Evolutionary conservation across 352 stramenopile species (phyloP).

Genomic region (Phytophthora melonis): DNA sequence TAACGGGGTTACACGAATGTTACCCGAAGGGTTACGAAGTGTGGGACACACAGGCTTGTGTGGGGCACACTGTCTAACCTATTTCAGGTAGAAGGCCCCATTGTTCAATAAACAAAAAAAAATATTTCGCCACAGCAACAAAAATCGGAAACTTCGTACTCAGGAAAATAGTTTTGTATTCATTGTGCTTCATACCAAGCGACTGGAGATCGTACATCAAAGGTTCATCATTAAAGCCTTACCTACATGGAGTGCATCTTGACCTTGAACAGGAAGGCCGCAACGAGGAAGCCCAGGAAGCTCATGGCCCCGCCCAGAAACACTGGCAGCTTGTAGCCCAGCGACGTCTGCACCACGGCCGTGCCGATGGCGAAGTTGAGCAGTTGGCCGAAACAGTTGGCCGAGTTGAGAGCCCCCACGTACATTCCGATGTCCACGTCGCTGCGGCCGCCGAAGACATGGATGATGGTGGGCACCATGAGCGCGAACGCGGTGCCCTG

Average conservation of each 20-base stretch:
- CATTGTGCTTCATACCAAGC: constrained; percentile 1
- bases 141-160: no score
- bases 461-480: constrained; percentile 50
- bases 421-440: constrained; percentile 38
- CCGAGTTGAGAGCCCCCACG: constrained; percentile 31
- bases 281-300: constrained; percentile 42
- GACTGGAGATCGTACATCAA: constrained; percentile 4
- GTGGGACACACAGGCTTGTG: no score
- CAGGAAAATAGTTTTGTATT: no score
- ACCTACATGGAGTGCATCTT: constrained; percentile 60
- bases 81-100: no score
- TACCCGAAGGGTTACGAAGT: no score
- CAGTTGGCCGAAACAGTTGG: constrained; percentile 50
- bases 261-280: constrained; percentile 45
- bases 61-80: no score
- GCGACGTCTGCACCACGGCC: constrained; percentile 44
- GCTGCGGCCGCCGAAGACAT: constrained; percentile 52
- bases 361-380: constrained; percentile 49
- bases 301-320: constrained; percentile 51
- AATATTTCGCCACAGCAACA: no score
- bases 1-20: no score
- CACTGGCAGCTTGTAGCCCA: constrained; percentile 50
- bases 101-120: no score
- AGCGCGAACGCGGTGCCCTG: constrained; percentile 42
- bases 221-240: no score